Evolutionary conservation across 495 filamentous ascomycete genomes (phyloP), one percentile per base, ranked within the genome.

Genomic region (Pyrenula massariospora): DNA sequence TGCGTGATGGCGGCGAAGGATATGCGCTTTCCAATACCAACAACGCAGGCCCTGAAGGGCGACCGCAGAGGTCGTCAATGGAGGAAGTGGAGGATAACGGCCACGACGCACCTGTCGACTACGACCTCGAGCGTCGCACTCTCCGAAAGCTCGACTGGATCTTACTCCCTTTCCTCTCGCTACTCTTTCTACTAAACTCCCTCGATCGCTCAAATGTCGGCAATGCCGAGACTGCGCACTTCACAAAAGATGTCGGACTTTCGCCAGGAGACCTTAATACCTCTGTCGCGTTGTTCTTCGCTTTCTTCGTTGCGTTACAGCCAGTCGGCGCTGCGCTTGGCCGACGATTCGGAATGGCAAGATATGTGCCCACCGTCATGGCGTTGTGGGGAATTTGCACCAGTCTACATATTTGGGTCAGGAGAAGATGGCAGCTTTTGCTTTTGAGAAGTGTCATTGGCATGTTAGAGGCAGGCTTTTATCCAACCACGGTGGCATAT

Each of bases 361-460:
- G 65, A 2, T 83, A 78, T 77, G 75, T 84, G 20, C 77, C 80
- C 0, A 59, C 67, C 15, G 72, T 80, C 50, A 83, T 81, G 80
- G 68, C 71, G 23, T 58, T 70, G 2, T 84, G 81, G 81, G 81
- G 75, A 1, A 51, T 76, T 23, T 65, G 75, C 25, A 84, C 81
- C 5, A 59, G 71, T 24, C 23, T 56, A 22, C 21, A 51, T 5
- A 62, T 68, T 2, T 74, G 62, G 63, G 66, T 73, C n/a, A 31
- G 57, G 48, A 47, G 24, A 57, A 62, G 59, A 63, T 58, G 66
- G 71, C 59, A 42, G 15, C 60, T 79, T 3, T 71, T 74, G 54
- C 58, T 57, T 3, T 49, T 79, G 54, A 58, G 76, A n/a, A 63
- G 70, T 22, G 53, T 67, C 12, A 77, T 79, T 53, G 75, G 73